Conservation (phyloP, 1,284 basidiomycete species). For the Rhizoctonia solani region DNA sequence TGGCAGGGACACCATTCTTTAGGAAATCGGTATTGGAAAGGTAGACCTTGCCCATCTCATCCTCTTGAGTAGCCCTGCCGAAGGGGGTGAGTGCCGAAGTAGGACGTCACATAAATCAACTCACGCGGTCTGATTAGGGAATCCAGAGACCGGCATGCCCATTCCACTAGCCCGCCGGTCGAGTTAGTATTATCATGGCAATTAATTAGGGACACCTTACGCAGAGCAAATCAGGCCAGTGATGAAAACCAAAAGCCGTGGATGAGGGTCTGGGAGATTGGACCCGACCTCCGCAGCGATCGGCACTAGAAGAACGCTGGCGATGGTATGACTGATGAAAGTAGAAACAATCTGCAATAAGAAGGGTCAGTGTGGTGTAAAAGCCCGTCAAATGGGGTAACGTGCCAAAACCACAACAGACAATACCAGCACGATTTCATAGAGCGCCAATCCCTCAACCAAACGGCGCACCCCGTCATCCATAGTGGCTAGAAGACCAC, state of each 20-base stretch:
- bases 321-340: constrained; percentile 96
- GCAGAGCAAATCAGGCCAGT: constrained; percentile 88
- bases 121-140: constrained; percentile 95
- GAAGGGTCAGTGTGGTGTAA: constrained; percentile 1
- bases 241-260: constrained; percentile 85
- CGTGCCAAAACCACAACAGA: constrained; percentile 85
- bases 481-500: constrained; percentile 82
- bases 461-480: constrained; percentile 70
- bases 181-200: background rate
- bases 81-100: constrained; percentile 44
- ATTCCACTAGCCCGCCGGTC: constrained; percentile 67
- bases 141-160: constrained; percentile 97
- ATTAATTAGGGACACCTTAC: constrained; percentile 7
- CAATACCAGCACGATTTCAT: constrained; percentile 83
- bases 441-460: constrained; percentile 74
- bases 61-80: constrained; percentile 86
- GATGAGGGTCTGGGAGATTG: constrained; percentile 68
- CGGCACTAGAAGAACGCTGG: constrained; percentile 92
- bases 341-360: constrained; percentile 70
- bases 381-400: constrained; percentile 45
- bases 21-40: constrained; percentile 87
- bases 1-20: constrained; percentile 91
- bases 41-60: constrained; percentile 90
- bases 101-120: constrained; percentile 46
- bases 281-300: constrained; percentile 91